Evolutionary conservation across 306 rosid species (phyloP).

Genomic region (Lathyrus sativus): DNA sequence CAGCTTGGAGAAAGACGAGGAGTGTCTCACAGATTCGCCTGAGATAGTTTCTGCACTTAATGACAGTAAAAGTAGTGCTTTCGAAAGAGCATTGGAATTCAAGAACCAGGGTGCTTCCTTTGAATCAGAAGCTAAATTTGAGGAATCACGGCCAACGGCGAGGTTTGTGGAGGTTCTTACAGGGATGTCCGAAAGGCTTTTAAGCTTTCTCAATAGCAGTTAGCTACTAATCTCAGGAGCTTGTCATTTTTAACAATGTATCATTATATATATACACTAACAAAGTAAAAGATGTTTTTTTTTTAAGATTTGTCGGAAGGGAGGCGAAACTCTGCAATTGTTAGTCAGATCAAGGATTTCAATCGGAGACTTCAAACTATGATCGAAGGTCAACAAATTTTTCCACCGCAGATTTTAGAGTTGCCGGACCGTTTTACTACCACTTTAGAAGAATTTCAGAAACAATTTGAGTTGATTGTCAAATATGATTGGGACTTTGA

Average conservation of each 20-base stretch:
- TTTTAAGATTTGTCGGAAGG: conserved; percentile 37
- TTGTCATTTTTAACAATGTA: conserved; percentile 4
- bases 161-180: conserved; percentile 40
- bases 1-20: conserved; percentile 39
- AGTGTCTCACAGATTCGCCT: conserved; percentile 14
- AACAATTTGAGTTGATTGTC: conserved; percentile 49
- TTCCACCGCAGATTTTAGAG: conserved; percentile 46
- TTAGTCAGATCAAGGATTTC: conserved; percentile 45
- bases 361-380: conserved; percentile 46
- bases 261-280: conserved; percentile 35
- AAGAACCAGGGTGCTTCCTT: conserved; percentile 34
- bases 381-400: conserved; percentile 45
- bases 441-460: conserved; percentile 52
- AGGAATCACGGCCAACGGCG: conserved; percentile 28
- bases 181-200: conserved; percentile 41
- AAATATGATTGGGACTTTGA: conserved; percentile 89
- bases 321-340: conserved; percentile 38
- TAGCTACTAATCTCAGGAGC: conserved; percentile 29
- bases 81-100: conserved; percentile 15
- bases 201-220: conserved; percentile 50
- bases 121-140: conserved; percentile 36
- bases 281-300: neutral
- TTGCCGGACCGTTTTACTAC: too few species aligned
- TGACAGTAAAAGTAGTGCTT: conserved; percentile 22
- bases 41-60: conserved; percentile 35